Evolutionary conservation across 1,284 basidiomycete species (phyloP).

Genomic region (Tilletia setariae): DNA sequence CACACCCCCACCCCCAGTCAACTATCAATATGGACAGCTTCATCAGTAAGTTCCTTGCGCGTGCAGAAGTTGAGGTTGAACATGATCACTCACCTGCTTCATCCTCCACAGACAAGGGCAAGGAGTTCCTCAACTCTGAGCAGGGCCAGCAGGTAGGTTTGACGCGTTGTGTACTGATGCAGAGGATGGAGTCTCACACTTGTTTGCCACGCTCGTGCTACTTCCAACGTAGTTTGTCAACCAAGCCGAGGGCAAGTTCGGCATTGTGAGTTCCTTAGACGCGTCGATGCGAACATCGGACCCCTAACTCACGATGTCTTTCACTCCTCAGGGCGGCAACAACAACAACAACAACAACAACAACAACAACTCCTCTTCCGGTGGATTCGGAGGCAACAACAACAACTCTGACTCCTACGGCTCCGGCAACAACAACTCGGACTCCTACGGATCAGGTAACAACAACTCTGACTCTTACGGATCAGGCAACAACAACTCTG

Average conservation of each 20-base stretch:
- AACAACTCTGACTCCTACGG: constrained; percentile 19
- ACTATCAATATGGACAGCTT: constrained; percentile 36
- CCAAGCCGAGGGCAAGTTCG: constrained; percentile 8
- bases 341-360: constrained; percentile 23
- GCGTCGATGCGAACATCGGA: neutral
- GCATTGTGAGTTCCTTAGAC: neutral
- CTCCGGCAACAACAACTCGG: constrained; percentile 22
- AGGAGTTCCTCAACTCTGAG: constrained; percentile 38
- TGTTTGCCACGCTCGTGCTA: neutral
- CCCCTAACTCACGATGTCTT: constrained; percentile 5
- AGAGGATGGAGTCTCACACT: neutral
- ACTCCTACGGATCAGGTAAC: constrained; percentile 9
- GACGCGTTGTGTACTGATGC: neutral
- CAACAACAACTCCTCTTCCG: constrained; percentile 20
- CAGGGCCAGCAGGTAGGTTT: constrained; percentile 30
- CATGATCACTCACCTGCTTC: neutral
- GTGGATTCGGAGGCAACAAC: constrained; percentile 14
- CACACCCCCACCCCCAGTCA: neutral
- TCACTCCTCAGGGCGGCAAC: constrained; percentile 30
- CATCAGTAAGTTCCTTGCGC: constrained; percentile 22
- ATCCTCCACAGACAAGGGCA: constrained; percentile 30
- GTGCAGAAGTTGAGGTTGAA: neutral
- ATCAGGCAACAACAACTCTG: constrained; percentile 5
- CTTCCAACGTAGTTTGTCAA: neutral
- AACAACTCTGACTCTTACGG: constrained; percentile 15